phyloP scores from a whole-genome alignment of 148 eudicot genomes.

The Polygonum maritimum region DNA sequence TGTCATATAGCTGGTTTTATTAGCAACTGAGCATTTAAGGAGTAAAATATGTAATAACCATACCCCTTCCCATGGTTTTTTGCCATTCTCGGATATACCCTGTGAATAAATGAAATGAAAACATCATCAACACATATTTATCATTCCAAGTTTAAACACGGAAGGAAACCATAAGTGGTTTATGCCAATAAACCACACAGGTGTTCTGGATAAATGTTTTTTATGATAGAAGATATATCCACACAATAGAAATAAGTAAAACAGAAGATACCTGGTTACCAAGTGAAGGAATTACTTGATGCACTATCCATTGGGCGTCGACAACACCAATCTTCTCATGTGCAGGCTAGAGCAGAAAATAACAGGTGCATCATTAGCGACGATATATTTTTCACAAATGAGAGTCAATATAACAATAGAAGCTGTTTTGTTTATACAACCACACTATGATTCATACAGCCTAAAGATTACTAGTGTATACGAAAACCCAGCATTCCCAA shows the following conservation, averaged over 20 bases:
- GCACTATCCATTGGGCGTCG: slow-evolving; percentile 53
- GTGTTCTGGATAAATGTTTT: background rate
- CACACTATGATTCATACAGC: background rate
- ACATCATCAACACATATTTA: background rate
- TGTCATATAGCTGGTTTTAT: background rate
- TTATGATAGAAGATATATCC: background rate
- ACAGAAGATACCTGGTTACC: slow-evolving; percentile 33
- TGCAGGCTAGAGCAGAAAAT: slow-evolving; percentile 33
- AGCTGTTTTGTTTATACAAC: background rate
- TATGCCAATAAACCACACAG: background rate
- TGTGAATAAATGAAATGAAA: background rate
- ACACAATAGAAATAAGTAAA: background rate
- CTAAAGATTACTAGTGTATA: background rate
- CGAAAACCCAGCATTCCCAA: background rate
- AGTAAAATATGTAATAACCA: background rate
- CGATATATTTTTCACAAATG: background rate
- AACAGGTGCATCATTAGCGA: background rate
- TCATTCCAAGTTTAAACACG: background rate
- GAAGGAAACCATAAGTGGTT: background rate
- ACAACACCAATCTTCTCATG: slow-evolving; percentile 59
- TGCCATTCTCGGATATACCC: slow-evolving; percentile 9
- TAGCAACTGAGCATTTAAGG: background rate
- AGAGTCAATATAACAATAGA: background rate
- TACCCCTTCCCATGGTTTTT: slow-evolving; percentile 13
- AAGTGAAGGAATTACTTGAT: slow-evolving; percentile 47